Evolutionary conservation across 2,329 filamentous ascomycete species (phyloP).

Genomic region (Aschersonia sp.): DNA sequence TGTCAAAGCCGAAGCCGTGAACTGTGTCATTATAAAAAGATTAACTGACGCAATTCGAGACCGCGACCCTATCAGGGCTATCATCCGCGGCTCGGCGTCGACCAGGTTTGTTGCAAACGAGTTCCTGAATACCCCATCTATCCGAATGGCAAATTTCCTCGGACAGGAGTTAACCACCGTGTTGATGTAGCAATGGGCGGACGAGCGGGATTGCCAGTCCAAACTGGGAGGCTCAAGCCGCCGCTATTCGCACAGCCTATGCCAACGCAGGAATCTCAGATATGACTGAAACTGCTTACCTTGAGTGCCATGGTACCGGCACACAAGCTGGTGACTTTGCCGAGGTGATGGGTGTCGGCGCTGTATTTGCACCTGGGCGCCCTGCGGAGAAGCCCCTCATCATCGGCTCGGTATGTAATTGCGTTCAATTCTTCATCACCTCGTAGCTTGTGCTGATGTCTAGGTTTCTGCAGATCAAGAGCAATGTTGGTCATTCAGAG

Average conservation of each 20-base stretch:
- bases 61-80: slow-evolving; percentile 17
- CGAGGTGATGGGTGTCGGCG: slow-evolving; percentile 26
- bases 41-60: slow-evolving; percentile 25
- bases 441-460: no score
- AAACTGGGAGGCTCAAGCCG: slow-evolving; percentile 16
- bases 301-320: slow-evolving; percentile 32
- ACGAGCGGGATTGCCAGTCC: slow-evolving; percentile 26
- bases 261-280: slow-evolving; percentile 14
- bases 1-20: slow-evolving; percentile 30
- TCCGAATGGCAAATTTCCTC: no score
- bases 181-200: no score
- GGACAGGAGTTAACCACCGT: no score
- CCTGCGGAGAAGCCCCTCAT: not conserved
- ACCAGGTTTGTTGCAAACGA: no score
- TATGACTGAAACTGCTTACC: slow-evolving; percentile 17
- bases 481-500: slow-evolving; percentile 48
- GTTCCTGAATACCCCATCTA: no score
- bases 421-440: no score
- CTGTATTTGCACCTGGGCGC: slow-evolving; percentile 8
- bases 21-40: slow-evolving; percentile 26
- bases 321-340: slow-evolving; percentile 31
- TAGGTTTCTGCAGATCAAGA: no score
- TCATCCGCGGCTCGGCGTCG: slow-evolving; percentile 23
- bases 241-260: slow-evolving; percentile 19
- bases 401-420: no score